phyloP scores from a whole-genome alignment of 2,329 filamentous ascomycete genomes.

The Hypoxylon sp. region DNA sequence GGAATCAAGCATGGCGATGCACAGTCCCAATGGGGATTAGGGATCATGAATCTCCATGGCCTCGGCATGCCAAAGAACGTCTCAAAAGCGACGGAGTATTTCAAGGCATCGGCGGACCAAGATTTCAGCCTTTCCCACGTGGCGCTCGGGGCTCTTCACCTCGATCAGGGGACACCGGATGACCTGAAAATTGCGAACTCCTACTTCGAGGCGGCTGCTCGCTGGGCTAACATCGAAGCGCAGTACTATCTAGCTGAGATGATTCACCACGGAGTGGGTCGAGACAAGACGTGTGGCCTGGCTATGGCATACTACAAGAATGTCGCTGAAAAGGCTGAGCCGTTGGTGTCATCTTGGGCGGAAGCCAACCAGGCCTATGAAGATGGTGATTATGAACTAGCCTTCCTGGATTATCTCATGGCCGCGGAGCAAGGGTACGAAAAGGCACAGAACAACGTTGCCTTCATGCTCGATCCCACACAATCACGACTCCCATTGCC shows the following conservation, averaged over 20 bases:
- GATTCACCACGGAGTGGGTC: conserved; percentile 82
- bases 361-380: conserved; percentile 89
- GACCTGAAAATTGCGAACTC: conserved; percentile 84
- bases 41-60: conserved; percentile 86
- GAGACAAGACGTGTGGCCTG: conserved; percentile 82
- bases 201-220: conserved; percentile 89
- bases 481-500: conserved; percentile 73
- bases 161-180: conserved; percentile 81
- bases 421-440: conserved; percentile 95
- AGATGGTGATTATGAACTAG: conserved; percentile 82
- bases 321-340: conserved; percentile 81
- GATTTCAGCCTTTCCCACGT: conserved; percentile 86
- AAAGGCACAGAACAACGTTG: conserved; percentile 89
- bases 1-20: conserved; percentile 83
- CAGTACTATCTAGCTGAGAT: conserved; percentile 95
- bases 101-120: conserved; percentile 85
- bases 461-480: conserved; percentile 84
- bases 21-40: conserved; percentile 87
- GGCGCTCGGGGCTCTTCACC: conserved; percentile 84
- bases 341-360: conserved; percentile 81
- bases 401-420: conserved; percentile 85
- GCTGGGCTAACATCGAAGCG: conserved; percentile 88
- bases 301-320: conserved; percentile 87
- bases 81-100: conserved; percentile 79
- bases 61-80: conserved; percentile 78